These are phyloP conservation scores for Tylopilus cervinicoccineus DNA, from an alignment of 768 basidiomycete genomes.

Conservation along the genomic window DNA sequence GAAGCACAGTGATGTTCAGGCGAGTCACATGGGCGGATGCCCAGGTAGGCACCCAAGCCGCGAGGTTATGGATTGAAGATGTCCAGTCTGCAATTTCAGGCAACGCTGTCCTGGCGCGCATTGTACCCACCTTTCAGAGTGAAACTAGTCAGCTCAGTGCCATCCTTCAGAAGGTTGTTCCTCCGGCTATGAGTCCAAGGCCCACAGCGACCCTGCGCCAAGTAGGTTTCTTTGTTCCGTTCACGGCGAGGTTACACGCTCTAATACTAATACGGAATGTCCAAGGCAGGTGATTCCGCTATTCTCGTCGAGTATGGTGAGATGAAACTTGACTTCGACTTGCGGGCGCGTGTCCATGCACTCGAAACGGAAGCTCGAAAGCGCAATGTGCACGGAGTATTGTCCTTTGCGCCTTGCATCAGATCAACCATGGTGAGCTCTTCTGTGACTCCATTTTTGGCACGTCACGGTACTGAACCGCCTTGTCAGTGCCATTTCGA, in stretches of 20 bases:
- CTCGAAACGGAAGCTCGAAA: slow-evolving; percentile 39
- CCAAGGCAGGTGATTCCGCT: slow-evolving; percentile 58
- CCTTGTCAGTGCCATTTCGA: slow-evolving; percentile 48
- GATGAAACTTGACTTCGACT: slow-evolving; percentile 47
- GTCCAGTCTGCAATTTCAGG: slow-evolving; percentile 12
- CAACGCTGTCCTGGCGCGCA: not conserved
- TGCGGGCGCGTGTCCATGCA: slow-evolving; percentile 55
- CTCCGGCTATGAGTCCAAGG: slow-evolving; percentile 9
- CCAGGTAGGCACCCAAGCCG: slow-evolving; percentile 20
- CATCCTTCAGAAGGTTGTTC: slow-evolving; percentile 12
- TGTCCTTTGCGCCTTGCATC: slow-evolving; percentile 48
- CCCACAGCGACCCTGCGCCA: slow-evolving; percentile 50
- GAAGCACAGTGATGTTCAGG: slow-evolving; percentile 49
- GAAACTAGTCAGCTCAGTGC: not conserved
- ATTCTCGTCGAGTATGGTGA: slow-evolving; percentile 62
- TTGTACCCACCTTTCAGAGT: not conserved
- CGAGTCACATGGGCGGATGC: slow-evolving; percentile 45
- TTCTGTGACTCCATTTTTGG: not conserved
- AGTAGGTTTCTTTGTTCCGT: slow-evolving; percentile 27
- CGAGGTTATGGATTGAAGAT: slow-evolving; percentile 30
- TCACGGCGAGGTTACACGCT: not conserved
- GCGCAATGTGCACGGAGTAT: slow-evolving; percentile 33
- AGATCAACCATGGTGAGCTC: slow-evolving; percentile 52
- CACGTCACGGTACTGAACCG: not conserved
- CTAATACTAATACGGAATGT: not conserved